These are phyloP conservation scores for Kalanchoe fedtschenkoi DNA, from an alignment of 164 flowering plant genomes.

Conservation along the genomic window DNA sequence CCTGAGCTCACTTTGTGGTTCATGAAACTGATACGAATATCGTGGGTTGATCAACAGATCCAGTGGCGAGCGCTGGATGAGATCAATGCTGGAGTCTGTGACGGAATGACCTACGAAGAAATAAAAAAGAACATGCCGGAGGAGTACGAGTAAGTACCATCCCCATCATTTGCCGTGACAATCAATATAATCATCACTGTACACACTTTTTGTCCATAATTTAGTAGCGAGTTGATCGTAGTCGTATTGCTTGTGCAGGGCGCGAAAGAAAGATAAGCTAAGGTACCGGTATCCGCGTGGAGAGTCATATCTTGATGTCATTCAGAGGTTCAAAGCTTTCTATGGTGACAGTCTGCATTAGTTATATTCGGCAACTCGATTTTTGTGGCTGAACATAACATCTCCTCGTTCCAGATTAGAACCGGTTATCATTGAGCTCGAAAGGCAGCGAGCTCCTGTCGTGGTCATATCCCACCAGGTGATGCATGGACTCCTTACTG, in stretches of 20 bases:
- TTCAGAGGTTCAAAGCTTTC: slow-evolving; percentile 61
- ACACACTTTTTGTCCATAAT: too few relatives aligned
- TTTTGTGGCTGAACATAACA: background rate
- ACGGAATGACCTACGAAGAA: slow-evolving; percentile 98
- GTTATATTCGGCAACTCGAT: too few relatives aligned
- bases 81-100: slow-evolving; percentile 96
- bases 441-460: slow-evolving; percentile 93
- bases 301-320: slow-evolving; percentile 95
- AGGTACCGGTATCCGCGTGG: slow-evolving; percentile 98
- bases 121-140: slow-evolving; percentile 97
- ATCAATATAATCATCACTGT: background rate
- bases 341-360: too few relatives aligned
- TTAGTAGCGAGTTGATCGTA: too few relatives aligned
- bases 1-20: background rate
- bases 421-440: slow-evolving; percentile 97
- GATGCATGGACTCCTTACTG: slow-evolving; percentile 10
- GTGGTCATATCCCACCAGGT: slow-evolving; percentile 96
- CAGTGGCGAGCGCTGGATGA: slow-evolving; percentile 99
- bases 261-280: slow-evolving; percentile 90
- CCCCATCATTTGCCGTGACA: too few relatives aligned
- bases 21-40: background rate
- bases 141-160: slow-evolving; percentile 69
- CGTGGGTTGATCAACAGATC: slow-evolving; percentile 28
- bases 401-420: slow-evolving; percentile 57
- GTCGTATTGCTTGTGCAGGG: slow-evolving; percentile 53